Conservation (phyloP, 2,329 filamentous ascomycete genomes). For the Fusarium tricinctum region DNA sequence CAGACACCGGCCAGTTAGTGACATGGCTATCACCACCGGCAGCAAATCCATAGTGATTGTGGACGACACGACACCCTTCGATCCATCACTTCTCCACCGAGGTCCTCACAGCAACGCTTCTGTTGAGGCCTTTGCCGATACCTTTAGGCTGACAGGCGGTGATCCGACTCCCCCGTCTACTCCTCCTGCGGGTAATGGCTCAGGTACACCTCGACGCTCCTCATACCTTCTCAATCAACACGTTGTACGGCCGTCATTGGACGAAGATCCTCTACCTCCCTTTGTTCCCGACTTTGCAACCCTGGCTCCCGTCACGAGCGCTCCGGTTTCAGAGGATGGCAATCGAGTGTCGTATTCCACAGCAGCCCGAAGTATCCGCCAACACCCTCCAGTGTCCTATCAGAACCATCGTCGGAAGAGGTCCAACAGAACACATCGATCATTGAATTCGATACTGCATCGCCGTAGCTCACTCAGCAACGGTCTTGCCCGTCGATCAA, state of each 20-base stretch:
- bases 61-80: conserved; percentile 71
- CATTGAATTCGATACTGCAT: conserved; percentile 65
- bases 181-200: conserved; percentile 61
- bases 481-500: conserved; percentile 64
- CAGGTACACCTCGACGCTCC: conserved; percentile 65
- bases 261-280: conserved; percentile 60
- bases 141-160: conserved; percentile 62
- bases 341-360: conserved; percentile 52
- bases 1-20: conserved; percentile 62
- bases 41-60: conserved; percentile 93
- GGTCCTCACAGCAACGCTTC: conserved; percentile 62
- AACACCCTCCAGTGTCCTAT: conserved; percentile 51
- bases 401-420: conserved; percentile 60
- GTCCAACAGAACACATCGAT: conserved; percentile 65
- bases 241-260: conserved; percentile 54
- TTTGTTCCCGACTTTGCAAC: conserved; percentile 64
- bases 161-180: conserved; percentile 74
- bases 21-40: conserved; percentile 77
- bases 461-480: conserved; percentile 74
- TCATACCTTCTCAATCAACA: conserved; percentile 69
- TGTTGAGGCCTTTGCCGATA: conserved; percentile 67
- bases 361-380: conserved; percentile 45
- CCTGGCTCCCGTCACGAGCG: conserved; percentile 50
- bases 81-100: conserved; percentile 65
- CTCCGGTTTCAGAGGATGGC: conserved; percentile 53